These are phyloP conservation scores for Fusarium hostae DNA, from an alignment of 2,329 filamentous ascomycete genomes.

Conservation along the genomic window DNA sequence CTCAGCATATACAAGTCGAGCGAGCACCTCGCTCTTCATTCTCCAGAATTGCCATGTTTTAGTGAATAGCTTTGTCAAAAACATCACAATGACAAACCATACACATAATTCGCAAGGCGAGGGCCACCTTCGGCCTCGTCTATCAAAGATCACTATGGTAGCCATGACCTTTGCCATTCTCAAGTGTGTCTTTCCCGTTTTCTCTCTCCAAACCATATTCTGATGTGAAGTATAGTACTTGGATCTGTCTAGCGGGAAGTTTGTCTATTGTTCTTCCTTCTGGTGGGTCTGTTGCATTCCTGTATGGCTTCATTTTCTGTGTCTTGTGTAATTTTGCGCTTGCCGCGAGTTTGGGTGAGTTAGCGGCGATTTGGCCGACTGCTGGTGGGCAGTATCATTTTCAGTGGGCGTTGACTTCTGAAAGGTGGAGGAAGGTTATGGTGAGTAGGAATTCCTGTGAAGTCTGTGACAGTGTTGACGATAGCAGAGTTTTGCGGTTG, in stretches of 20 bases:
- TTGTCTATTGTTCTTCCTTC: slow-evolving; percentile 56
- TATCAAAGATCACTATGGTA: slow-evolving; percentile 56
- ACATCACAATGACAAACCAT: slow-evolving; percentile 7
- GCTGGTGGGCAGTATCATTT: slow-evolving; percentile 60
- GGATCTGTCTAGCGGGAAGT: slow-evolving; percentile 54
- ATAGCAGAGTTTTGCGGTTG: slow-evolving; percentile 54
- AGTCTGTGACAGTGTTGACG: no score
- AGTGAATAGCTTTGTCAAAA: not conserved
- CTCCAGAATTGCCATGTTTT: no score
- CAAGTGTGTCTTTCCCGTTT: slow-evolving; percentile 43
- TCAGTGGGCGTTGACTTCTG: slow-evolving; percentile 53
- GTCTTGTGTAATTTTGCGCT: slow-evolving; percentile 57
- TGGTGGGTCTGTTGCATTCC: slow-evolving; percentile 54
- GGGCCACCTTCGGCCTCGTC: slow-evolving; percentile 51
- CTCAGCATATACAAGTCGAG: slow-evolving; percentile 6
- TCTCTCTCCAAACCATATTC: not conserved
- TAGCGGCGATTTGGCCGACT: slow-evolving; percentile 58
- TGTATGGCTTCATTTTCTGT: slow-evolving; percentile 60
- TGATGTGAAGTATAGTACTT: slow-evolving; percentile 35
- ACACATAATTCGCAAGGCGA: slow-evolving; percentile 2
- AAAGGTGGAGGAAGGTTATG: slow-evolving; percentile 52
- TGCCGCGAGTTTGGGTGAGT: slow-evolving; percentile 55
- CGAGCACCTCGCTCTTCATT: not conserved
- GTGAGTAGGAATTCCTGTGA: no score
- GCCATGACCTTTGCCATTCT: slow-evolving; percentile 57